Evolutionary conservation across 2,329 filamentous ascomycete genomes (phyloP), one percentile per base, ranked within the genome.

Genomic region (Penicillium sp.): DNA sequence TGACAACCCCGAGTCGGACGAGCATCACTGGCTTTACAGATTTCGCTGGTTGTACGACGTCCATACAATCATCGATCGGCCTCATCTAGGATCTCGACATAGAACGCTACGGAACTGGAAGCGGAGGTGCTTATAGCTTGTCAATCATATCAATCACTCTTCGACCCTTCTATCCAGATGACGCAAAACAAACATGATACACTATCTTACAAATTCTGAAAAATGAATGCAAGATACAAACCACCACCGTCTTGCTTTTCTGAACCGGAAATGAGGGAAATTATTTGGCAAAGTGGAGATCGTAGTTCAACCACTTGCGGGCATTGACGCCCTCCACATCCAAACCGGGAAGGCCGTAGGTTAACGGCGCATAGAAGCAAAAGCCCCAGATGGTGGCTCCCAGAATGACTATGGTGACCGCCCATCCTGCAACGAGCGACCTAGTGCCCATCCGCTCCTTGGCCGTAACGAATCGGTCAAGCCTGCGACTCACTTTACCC

Each of bases 231-330:
- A 18, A 34, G 31, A 36, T 44, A 14, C 34, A 31, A 37, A 6
- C 13, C 23, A 31, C 27, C n/a, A 4, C 28, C 28, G 23, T 8
- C 14, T 34, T 9, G 31, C 18, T 29, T 11, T 20, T 10, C 20
- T 34, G 27, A 27, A 7, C 18, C 22, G 22, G 16, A 16, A 18
- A 10, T 29, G 22, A 13, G 32, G 2, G 40, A 26, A 28, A 51
- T 74, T 86, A 98, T 81, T 98, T 98, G 49, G 93, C 93, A 75
- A 98, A 98, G 74, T 98, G 93, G 66, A 98, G 78, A 69, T 98
- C 93, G 68, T 97, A 98, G 55, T 87, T 87, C 56, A 98, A 77
- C 91, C 91, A 97, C 77, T 96, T 96, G 69, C 93, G 84, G 53
- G 84, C 79, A 53, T 86, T 72, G 24, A 98, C 86, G 66, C 89